phyloP scores from a whole-genome alignment of 257 asterid species.

The Capsicum chinense region DNA sequence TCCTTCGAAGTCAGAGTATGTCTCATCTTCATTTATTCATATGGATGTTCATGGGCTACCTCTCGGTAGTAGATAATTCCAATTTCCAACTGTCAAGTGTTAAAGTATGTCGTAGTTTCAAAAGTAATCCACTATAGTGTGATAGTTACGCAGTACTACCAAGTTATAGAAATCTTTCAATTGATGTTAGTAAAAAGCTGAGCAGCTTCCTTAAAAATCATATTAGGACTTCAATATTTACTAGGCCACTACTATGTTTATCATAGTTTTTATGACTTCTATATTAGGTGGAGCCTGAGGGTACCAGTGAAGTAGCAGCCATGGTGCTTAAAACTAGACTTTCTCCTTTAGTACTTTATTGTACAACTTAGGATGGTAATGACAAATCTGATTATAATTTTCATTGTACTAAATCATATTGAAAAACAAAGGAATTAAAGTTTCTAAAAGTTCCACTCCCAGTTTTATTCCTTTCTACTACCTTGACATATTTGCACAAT shows the following conservation, averaged over 20 bases:
- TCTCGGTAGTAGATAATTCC: neutral
- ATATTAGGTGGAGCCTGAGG: neutral
- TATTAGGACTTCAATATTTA: neutral
- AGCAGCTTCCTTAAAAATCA: neutral
- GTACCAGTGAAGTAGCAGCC: slow-evolving; percentile 1
- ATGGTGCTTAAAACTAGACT: neutral
- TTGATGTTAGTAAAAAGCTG: neutral
- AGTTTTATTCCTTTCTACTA: no score
- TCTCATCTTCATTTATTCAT: slow-evolving; percentile 32
- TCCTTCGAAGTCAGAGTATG: neutral
- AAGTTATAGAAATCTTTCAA: neutral
- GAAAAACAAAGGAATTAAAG: neutral
- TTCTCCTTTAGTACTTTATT: neutral
- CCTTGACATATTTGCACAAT: neutral
- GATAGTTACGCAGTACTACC: neutral
- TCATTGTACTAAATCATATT: neutral
- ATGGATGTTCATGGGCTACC: neutral
- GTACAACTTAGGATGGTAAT: neutral
- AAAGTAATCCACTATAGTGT: neutral
- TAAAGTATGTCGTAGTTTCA: neutral
- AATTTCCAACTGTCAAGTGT: neutral
- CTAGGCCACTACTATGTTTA: neutral
- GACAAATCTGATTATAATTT: neutral
- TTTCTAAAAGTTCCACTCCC: neutral
- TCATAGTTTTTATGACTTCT: neutral